Conservation (phyloP, 257 asterid genomes). For the Ophiorrhiza pumila region DNA sequence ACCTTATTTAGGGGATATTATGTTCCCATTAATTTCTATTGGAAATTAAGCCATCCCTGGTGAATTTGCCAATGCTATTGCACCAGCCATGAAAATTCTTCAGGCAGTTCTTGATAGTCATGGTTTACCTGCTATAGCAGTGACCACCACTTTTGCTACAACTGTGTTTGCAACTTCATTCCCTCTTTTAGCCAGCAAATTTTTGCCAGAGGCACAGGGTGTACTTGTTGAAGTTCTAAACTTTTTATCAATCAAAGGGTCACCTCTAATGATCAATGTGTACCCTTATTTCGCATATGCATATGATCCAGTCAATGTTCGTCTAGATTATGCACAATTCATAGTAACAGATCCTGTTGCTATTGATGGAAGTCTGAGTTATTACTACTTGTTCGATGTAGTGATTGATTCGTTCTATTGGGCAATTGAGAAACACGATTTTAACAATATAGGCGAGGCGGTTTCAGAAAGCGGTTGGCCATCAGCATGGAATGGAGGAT, state of each 20-base stretch:
- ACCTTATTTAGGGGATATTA: slow-evolving; percentile 9
- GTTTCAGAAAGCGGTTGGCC: slow-evolving; percentile 45
- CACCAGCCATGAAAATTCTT: neutral
- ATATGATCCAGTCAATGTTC: neutral
- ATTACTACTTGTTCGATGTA: slow-evolving; percentile 36
- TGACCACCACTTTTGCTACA: slow-evolving; percentile 11
- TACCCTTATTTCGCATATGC: slow-evolving; percentile 36
- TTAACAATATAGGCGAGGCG: slow-evolving; percentile 20
- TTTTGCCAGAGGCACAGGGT: slow-evolving; percentile 4
- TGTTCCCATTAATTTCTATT: slow-evolving; percentile 27
- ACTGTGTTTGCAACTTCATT: slow-evolving; percentile 13
- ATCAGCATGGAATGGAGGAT: slow-evolving; percentile 18
- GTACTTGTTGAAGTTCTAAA: slow-evolving; percentile 25
- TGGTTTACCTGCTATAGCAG: neutral
- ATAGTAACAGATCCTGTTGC: slow-evolving; percentile 8
- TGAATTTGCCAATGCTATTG: neutral
- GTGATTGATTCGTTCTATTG: slow-evolving; percentile 34
- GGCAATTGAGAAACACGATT: slow-evolving; percentile 37
- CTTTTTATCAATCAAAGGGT: slow-evolving; percentile 10
- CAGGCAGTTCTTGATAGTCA: neutral
- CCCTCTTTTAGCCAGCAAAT: slow-evolving; percentile 28
- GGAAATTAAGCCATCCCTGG: slow-evolving; percentile 40
- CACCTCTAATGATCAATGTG: too few relatives aligned
- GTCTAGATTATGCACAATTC: slow-evolving; percentile 32
- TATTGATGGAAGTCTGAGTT: slow-evolving; percentile 6